Percentiles rank a stretch among this genome's conserved stretches.
Evolutionary conservation across 2,329 filamentous ascomycete species (phyloP).

Genomic region (Davidsoniella eucalypti): DNA sequence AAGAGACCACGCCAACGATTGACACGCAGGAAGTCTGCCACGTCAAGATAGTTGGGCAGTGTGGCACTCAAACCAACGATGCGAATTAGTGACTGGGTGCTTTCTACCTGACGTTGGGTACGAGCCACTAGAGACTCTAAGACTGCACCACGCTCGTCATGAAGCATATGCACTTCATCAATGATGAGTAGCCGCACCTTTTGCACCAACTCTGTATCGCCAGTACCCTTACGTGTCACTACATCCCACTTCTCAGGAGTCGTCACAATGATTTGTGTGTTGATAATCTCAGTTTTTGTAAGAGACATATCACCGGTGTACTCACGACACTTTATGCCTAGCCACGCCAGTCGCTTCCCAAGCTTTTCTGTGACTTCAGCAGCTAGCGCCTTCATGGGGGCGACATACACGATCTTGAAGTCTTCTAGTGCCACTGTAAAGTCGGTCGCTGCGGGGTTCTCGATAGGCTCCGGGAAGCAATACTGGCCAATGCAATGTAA

Average conservation of each 20-base stretch:
- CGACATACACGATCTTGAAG: conserved; percentile 97
- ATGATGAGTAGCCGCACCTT: conserved; percentile 94
- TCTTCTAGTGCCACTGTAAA: conserved; percentile 73
- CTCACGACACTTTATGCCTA: conserved; percentile 81
- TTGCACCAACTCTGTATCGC: conserved; percentile 92
- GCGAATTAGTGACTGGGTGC: conserved; percentile 90
- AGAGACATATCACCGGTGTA: conserved; percentile 98
- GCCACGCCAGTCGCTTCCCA: conserved; percentile 79
- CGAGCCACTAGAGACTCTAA: conserved; percentile 89
- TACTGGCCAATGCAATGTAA: conserved; percentile 83
- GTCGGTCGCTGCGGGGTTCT: conserved; percentile 54
- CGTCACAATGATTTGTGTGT: conserved; percentile 95
- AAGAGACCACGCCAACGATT: conserved; percentile 87
- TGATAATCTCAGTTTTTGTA: conserved; percentile 86
- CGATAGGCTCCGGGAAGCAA: conserved; percentile 59
- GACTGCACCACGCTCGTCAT: conserved; percentile 91
- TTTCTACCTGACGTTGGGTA: conserved; percentile 92
- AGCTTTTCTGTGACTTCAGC: conserved; percentile 94
- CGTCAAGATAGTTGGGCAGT: conserved; percentile 88
- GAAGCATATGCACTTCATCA: conserved; percentile 98
- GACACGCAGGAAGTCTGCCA: conserved; percentile 91
- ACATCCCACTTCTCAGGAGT: conserved; percentile 99
- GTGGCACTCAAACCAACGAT: conserved; percentile 93
- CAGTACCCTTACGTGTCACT: conserved; percentile 88
- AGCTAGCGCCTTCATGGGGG: conserved; percentile 95